phyloP scores from a whole-genome alignment of 2,329 filamentous ascomycete genomes.

The Colletotrichum sublineola region DNA sequence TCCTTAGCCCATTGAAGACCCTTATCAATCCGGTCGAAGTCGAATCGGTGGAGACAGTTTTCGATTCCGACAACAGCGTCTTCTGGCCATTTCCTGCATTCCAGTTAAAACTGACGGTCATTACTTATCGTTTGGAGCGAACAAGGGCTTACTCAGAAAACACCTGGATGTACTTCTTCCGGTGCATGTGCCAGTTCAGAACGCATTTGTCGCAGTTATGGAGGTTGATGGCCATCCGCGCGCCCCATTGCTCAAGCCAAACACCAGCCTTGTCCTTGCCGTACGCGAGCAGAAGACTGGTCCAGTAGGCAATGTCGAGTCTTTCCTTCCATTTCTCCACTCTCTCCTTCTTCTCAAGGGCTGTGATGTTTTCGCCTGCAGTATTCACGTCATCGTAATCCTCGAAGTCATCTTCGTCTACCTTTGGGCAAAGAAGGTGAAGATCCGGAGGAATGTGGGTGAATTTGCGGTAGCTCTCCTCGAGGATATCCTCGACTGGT shows the following conservation, averaged over 20 bases:
- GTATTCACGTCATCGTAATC: slow-evolving; percentile 71
- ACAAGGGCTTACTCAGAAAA: slow-evolving; percentile 67
- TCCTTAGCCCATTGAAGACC: slow-evolving; percentile 70
- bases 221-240: slow-evolving; percentile 69
- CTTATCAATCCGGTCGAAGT: slow-evolving; percentile 71
- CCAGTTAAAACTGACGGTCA: slow-evolving; percentile 43
- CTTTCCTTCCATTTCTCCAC: slow-evolving; percentile 69
- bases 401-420: slow-evolving; percentile 71
- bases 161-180: slow-evolving; percentile 72
- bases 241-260: slow-evolving; percentile 71
- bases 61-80: slow-evolving; percentile 65
- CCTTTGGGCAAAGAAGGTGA: slow-evolving; percentile 78
- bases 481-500: slow-evolving; percentile 56
- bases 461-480: slow-evolving; percentile 59
- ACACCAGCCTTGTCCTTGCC: slow-evolving; percentile 70
- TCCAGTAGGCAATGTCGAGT: slow-evolving; percentile 74
- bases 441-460: slow-evolving; percentile 60
- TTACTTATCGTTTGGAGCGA: neutral
- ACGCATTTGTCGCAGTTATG: slow-evolving; percentile 78
- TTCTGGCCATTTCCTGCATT: slow-evolving; percentile 60
- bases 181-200: slow-evolving; percentile 79
- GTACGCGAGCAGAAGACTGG: slow-evolving; percentile 77
- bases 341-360: slow-evolving; percentile 64
- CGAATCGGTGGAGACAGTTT: slow-evolving; percentile 69
- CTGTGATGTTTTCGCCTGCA: slow-evolving; percentile 55